These are phyloP conservation scores for Crassisporium funariophilum DNA, from an alignment of 768 basidiomycete species.

Conservation along the genomic window DNA sequence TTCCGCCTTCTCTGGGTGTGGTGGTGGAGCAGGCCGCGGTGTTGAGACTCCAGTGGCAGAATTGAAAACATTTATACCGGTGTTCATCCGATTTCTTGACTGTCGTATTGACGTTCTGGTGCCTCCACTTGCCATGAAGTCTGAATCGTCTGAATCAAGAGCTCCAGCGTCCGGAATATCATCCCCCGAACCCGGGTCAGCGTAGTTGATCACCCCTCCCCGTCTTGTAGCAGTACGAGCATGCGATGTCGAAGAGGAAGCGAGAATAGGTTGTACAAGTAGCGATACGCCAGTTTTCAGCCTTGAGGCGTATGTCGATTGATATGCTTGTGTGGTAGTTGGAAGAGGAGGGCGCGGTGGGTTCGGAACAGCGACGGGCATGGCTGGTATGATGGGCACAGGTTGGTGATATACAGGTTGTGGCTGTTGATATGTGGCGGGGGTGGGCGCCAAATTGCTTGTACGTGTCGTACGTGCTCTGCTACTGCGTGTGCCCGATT, in stretches of 20 bases:
- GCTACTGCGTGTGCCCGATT: slow-evolving; percentile 40
- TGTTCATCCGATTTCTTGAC: slow-evolving; percentile 42
- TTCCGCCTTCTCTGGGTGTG: slow-evolving; percentile 55
- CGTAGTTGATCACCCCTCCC: slow-evolving; percentile 80
- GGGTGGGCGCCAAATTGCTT: slow-evolving; percentile 42
- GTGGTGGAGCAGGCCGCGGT: slow-evolving; percentile 34
- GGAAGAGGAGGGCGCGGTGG: slow-evolving; percentile 61
- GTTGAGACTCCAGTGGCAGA: slow-evolving; percentile 47
- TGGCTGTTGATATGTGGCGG: slow-evolving; percentile 25
- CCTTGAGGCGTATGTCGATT: slow-evolving; percentile 87
- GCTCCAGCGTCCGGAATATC: slow-evolving; percentile 82
- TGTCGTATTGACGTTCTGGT: slow-evolving; percentile 59
- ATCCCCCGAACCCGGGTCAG: slow-evolving; percentile 83
- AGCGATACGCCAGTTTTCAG: slow-evolving; percentile 87
- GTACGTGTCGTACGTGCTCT: slow-evolving; percentile 44
- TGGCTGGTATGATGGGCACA: slow-evolving; percentile 31
- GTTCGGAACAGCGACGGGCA: slow-evolving; percentile 42
- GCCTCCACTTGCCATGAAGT: slow-evolving; percentile 69
- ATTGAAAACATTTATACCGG: slow-evolving; percentile 58
- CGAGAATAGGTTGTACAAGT: slow-evolving; percentile 83
- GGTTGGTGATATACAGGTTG: slow-evolving; percentile 37
- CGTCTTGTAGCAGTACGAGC: slow-evolving; percentile 56
- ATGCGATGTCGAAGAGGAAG: slow-evolving; percentile 39
- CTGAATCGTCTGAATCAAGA: slow-evolving; percentile 82
- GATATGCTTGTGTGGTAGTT: slow-evolving; percentile 66